phyloP scores from a whole-genome alignment of 2,329 filamentous ascomycete genomes.

The Cytospora paraplurivora region DNA sequence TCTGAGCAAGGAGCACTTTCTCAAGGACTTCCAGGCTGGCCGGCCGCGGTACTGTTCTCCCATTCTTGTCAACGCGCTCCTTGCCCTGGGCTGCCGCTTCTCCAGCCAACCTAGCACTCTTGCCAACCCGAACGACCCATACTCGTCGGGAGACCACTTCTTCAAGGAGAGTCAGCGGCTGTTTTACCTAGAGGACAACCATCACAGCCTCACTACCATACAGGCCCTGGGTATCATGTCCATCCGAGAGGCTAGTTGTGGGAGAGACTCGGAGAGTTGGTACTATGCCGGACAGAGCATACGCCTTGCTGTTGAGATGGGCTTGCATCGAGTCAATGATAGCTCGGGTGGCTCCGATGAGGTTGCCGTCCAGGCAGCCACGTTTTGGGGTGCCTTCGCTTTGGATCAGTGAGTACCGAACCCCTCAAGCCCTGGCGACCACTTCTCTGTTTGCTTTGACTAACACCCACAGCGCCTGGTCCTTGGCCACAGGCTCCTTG shows the following conservation, averaged over 20 bases:
- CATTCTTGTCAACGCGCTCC: conserved; percentile 65
- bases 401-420: conserved; percentile 59
- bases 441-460: background rate
- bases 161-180: conserved; percentile 69
- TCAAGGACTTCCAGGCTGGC: conserved; percentile 64
- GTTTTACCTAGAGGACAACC: conserved; percentile 58
- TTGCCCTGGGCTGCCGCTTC: conserved; percentile 68
- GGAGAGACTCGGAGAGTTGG: conserved; percentile 72
- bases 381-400: conserved; percentile 64
- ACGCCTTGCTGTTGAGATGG: conserved; percentile 71
- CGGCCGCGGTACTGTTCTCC: conserved; percentile 67
- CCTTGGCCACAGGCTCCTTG: conserved; percentile 62
- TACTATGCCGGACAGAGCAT: conserved; percentile 73
- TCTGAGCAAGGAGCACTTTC: conserved; percentile 71
- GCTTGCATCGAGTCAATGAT: conserved; percentile 59
- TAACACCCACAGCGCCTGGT: conserved; percentile 57
- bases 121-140: conserved; percentile 61
- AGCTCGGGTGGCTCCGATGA: conserved; percentile 52
- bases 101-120: conserved; percentile 66
- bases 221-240: conserved; percentile 78
- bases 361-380: conserved; percentile 59
- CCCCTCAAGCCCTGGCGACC: background rate
- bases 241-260: conserved; percentile 71
- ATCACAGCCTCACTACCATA: conserved; percentile 68
- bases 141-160: conserved; percentile 72